Evolutionary conservation across 208 protist genomes (phyloP).

Genomic region (Leishmania turanica): DNA sequence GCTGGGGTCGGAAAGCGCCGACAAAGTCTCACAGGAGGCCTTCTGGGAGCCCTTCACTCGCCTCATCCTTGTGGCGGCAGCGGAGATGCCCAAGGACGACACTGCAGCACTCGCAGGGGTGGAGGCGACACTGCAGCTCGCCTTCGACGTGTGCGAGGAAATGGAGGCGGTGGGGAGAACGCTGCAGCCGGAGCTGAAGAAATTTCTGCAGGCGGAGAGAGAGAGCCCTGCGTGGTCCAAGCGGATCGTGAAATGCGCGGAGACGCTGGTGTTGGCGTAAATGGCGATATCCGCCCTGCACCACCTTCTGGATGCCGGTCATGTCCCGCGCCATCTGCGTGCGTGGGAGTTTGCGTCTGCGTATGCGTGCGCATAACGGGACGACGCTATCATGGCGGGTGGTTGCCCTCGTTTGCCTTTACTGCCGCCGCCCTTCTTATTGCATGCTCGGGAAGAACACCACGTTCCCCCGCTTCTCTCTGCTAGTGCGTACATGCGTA

Average conservation of each 20-base stretch:
- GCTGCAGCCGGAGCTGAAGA: constrained; percentile 44
- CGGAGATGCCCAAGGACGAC: background rate
- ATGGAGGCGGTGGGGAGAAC: constrained; percentile 34
- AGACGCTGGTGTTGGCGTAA: constrained; percentile 29
- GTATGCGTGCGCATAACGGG: background rate
- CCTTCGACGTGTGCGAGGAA: constrained; percentile 67
- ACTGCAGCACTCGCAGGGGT: background rate
- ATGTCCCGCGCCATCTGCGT: background rate
- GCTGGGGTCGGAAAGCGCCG: constrained; percentile 29
- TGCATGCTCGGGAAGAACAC: background rate
- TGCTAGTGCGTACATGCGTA: background rate
- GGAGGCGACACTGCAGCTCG: constrained; percentile 27
- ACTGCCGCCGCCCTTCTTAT: background rate
- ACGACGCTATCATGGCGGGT: background rate
- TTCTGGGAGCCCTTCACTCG: constrained; percentile 69
- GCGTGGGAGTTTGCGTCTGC: background rate
- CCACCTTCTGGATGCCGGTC: constrained; percentile 4
- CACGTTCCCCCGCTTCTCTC: background rate
- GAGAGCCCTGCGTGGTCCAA: constrained; percentile 35
- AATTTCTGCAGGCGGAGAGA: constrained; percentile 19
- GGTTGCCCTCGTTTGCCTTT: background rate
- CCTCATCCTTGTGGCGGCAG: constrained; percentile 37
- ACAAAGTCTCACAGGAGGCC: constrained; percentile 35
- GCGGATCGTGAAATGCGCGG: constrained; percentile 51
- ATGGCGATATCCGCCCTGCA: background rate